These are phyloP conservation scores for Ophiostoma piceae DNA, from an alignment of 2,329 filamentous ascomycete genomes.

Conservation along the genomic window DNA sequence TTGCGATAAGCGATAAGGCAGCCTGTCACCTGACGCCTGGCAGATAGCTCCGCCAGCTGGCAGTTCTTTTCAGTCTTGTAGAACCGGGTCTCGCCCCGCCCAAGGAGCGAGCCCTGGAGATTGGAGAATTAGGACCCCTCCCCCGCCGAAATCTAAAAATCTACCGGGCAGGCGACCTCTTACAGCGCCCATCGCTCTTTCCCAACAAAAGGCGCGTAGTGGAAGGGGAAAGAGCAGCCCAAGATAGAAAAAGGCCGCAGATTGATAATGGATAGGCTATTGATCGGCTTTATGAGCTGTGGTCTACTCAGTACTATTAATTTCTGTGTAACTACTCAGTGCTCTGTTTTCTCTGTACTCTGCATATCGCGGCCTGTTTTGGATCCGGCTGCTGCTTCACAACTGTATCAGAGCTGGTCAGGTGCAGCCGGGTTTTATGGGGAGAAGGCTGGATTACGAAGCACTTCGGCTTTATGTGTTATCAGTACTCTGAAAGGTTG, in stretches of 20 bases:
- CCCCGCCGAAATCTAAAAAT: slow-evolving; percentile 6
- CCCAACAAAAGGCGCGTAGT: background rate
- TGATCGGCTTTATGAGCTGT: slow-evolving; percentile 2
- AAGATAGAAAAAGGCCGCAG: slow-evolving; percentile 10
- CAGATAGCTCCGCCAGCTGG: slow-evolving; percentile 1
- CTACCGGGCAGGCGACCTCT: background rate
- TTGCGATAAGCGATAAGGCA: slow-evolving; percentile 6
- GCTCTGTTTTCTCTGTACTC: no score
- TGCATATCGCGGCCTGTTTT: background rate
- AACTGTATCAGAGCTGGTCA: background rate
- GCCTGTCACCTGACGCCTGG: background rate
- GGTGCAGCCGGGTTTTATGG: background rate
- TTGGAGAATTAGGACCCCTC: background rate
- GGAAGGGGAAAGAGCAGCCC: background rate
- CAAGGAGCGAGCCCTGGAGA: background rate
- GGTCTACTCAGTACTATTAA: background rate
- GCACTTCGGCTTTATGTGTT: background rate
- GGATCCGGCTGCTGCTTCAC: background rate
- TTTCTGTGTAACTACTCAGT: no score
- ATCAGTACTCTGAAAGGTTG: no score
- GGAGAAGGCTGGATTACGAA: background rate
- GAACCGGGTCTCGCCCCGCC: background rate
- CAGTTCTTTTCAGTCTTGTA: background rate
- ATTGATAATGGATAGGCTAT: slow-evolving; percentile 3
- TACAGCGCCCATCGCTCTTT: slow-evolving; percentile 1